phyloP scores from a whole-genome alignment of 768 basidiomycete genomes.

The Suillus discolor region DNA sequence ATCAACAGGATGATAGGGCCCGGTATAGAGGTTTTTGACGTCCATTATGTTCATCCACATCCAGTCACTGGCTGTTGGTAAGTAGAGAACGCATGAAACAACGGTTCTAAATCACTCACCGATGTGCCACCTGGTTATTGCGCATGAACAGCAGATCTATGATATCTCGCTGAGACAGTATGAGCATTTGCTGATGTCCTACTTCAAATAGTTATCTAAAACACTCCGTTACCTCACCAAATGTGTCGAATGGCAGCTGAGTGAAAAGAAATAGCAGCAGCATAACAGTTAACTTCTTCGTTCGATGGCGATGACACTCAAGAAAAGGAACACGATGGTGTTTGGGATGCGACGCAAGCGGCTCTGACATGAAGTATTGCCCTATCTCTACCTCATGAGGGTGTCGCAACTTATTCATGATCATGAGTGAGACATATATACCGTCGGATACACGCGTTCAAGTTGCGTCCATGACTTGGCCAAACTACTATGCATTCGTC shows the following conservation, averaged over 20 bases:
- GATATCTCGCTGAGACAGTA: neutral
- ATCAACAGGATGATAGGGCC: slow-evolving; percentile 27
- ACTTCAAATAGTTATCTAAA: slow-evolving; percentile 37
- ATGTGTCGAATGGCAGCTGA: slow-evolving; percentile 29
- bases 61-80: slow-evolving; percentile 18
- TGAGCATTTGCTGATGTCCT: neutral
- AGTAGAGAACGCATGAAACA: neutral
- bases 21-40: slow-evolving; percentile 22
- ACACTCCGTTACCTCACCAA: slow-evolving; percentile 37
- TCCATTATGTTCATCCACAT: slow-evolving; percentile 35
- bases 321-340: slow-evolving; percentile 41
- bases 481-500: slow-evolving; percentile 8
- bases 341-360: neutral
- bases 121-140: slow-evolving; percentile 22
- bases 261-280: slow-evolving; percentile 33
- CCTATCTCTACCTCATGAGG: slow-evolving; percentile 36
- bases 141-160: slow-evolving; percentile 36
- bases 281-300: slow-evolving; percentile 32
- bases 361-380: slow-evolving; percentile 18
- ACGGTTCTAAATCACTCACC: neutral
- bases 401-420: slow-evolving; percentile 12
- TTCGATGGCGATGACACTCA: slow-evolving; percentile 23
- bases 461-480: slow-evolving; percentile 31
- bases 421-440: slow-evolving; percentile 33
- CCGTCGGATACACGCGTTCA: slow-evolving; percentile 32